These are phyloP conservation scores for Avena sativa DNA, from an alignment of 176 grass and related monocot genomes.

Conservation along the genomic window DNA sequence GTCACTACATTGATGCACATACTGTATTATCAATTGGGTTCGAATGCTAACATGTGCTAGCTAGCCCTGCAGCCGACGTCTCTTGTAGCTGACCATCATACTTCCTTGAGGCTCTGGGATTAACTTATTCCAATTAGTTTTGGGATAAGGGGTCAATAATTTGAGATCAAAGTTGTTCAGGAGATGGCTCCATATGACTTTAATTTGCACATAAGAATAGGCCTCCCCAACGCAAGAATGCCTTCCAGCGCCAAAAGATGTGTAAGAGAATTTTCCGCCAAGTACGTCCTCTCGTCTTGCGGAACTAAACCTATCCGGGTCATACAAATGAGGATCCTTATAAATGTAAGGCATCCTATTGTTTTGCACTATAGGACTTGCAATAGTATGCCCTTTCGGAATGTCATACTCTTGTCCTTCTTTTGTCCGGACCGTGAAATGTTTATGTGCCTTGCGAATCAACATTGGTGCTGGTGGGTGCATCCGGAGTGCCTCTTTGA, in stretches of 20 bases:
- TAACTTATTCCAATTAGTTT: conserved; percentile 4
- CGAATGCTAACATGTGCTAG: neutral
- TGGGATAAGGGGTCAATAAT: neutral
- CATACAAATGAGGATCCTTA: neutral
- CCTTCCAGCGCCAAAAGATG: neutral
- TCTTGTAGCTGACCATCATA: conserved; percentile 26
- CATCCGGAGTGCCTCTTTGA: conserved; percentile 21
- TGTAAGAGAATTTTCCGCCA: conserved; percentile 31
- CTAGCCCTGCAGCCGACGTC: neutral
- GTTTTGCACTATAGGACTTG: conserved; percentile 5
- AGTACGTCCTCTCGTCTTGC: neutral
- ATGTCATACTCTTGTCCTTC: conserved; percentile 7
- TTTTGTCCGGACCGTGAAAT: conserved; percentile 12
- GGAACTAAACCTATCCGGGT: conserved; percentile 10
- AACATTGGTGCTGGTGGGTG: conserved; percentile 1
- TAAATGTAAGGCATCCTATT: neutral
- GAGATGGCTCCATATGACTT: conserved; percentile 35
- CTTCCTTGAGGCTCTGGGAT: neutral
- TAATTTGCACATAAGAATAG: conserved; percentile 10
- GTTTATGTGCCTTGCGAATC: neutral
- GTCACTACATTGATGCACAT: neutral
- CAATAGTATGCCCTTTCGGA: conserved; percentile 3
- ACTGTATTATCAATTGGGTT: neutral
- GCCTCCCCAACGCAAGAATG: neutral
- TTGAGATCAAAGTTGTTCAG: conserved; percentile 21